Evolutionary conservation across 2,329 filamentous ascomycete species (phyloP), one percentile per base, ranked within the genome.

Genomic region (Xylaria sp.): DNA sequence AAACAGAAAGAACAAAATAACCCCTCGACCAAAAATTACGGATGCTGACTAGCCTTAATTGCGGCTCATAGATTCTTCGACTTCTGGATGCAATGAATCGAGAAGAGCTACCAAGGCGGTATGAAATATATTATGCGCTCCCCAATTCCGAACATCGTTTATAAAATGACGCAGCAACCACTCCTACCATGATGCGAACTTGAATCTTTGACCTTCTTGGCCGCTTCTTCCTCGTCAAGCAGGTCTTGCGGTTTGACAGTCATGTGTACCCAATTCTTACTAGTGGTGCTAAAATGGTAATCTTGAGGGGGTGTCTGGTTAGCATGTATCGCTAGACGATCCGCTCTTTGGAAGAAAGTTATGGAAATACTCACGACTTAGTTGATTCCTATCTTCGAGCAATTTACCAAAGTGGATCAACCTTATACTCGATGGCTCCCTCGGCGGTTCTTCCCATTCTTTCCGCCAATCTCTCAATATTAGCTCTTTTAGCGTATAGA

Each of bases 401-500:
- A 98, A 84, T 78, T 95, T 94, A 61, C 95, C 95, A 81, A 97
- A 96, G 71, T 94, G 92, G 77, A 98, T 98, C 75, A 98, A 82
- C 60, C 95, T 87, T 83, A 98, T 98, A 70, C 91, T 93, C 77
- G 91, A 95, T 12, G 95, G 94, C 77, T 93, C 96, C 31, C 92
- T 89, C 1, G 95, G 95, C 77, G 92, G 91, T 18, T 90, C 83
- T 76, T 97, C 94, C 95, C 95, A 98, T 78, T 98, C 93, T 75
- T 90, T 91, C 74, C 94, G 87, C 95, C 95, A 98, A 80, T 98
- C 94, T 75, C 93, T 88, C 83, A 96, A 88, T 78, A 98, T 97
- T 77, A 98, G 84, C 82, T 98, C 94, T 82, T 98, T 98, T 73
- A 98, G 83, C 2, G 93, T 97, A 79, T 98, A 97, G 60, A 97